Evolutionary conservation across 2,329 filamentous ascomycete species (phyloP), one percentile per base, ranked within the genome.

Genomic region (Meredithiella fracta): DNA sequence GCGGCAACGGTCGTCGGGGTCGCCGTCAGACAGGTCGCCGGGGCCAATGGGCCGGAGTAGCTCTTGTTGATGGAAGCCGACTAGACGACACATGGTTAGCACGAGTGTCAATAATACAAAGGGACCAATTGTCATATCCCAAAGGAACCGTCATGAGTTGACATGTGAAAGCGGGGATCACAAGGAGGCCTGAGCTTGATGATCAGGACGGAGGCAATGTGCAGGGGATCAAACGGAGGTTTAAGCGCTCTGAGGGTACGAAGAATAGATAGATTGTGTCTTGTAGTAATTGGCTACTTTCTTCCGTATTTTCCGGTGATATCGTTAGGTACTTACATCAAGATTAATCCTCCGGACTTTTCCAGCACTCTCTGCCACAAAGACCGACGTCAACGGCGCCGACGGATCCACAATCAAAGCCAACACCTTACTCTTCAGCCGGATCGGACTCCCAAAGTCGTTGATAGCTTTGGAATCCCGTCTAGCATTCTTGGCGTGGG

Each of bases 331-430:
- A 44, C 54, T 56, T 74, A 92, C 88, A 73, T 91, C 80, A 59
- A 92, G 70, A 59, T 81, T 76, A 47, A 97, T 72, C 60, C 79
- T 79, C 54, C 86, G 82, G 38, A 92, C 80, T 50, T 78, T 80
- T 3, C 89, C 91, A n/a, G 83, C 83, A 53, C 90, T 92, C 68
- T 95, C 89, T 25, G 91, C 90, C 34, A 95, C 74, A 66, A 87
- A 89, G 40, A 96, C 72, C 5, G 75, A 73, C 17, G 72, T 72
- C 11, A 69, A 65, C 2, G 76, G 68, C 54, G 79, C 77, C 52
- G 74, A 71, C 6, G 86, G 84, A 65, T 94, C 86, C 9, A 76
- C 65, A 22, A 79, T 70, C 29, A 86, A 78, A 26, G 85, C 87
- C 54, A 96, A 75, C 58, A 97, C 79, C 71, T 98, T 98, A 61